Conservation (phyloP, 306 rosid genomes). For the Sphenostylis stenocarpa region DNA sequence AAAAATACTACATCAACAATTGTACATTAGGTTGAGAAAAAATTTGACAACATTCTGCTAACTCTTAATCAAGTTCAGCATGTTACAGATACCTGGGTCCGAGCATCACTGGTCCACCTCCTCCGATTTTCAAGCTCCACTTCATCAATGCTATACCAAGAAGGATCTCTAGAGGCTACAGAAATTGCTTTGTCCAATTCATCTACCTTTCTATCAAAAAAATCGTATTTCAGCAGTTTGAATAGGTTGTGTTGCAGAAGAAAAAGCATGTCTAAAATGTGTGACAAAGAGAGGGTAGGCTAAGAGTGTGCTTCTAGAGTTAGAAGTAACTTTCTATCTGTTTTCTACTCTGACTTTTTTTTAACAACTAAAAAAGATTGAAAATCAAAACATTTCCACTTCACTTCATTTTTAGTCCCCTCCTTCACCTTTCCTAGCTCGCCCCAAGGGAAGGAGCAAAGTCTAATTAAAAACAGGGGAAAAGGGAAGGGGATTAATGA, state of each 20-base stretch:
- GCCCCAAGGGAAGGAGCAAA: background rate
- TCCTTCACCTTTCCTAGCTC: background rate
- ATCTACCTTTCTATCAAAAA: slow-evolving; percentile 97
- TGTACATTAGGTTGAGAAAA: slow-evolving; percentile 5
- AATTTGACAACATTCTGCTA: background rate
- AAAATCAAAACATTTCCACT: background rate
- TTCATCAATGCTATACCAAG: slow-evolving; percentile 86
- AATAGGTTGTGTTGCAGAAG: slow-evolving; percentile 16
- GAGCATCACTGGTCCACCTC: slow-evolving; percentile 89
- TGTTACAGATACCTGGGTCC: slow-evolving; percentile 65
- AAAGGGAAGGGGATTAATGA: background rate
- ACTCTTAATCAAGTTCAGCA: slow-evolving; percentile 26
- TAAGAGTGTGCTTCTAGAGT: background rate
- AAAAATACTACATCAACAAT: background rate
- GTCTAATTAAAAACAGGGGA: background rate
- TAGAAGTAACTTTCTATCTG: slow-evolving; percentile 9
- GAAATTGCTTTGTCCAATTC: slow-evolving; percentile 90
- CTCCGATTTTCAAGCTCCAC: slow-evolving; percentile 88
- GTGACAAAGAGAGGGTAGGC: background rate
- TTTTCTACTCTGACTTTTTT: background rate
- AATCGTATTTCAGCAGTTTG: slow-evolving; percentile 61
- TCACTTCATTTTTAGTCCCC: background rate
- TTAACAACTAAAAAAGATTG: slow-evolving; percentile 5
- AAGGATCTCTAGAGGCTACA: slow-evolving; percentile 92
- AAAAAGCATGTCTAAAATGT: background rate